Evolutionary conservation across 2,329 filamentous ascomycete species (phyloP).

Genomic region (Curvularia spicifera): DNA sequence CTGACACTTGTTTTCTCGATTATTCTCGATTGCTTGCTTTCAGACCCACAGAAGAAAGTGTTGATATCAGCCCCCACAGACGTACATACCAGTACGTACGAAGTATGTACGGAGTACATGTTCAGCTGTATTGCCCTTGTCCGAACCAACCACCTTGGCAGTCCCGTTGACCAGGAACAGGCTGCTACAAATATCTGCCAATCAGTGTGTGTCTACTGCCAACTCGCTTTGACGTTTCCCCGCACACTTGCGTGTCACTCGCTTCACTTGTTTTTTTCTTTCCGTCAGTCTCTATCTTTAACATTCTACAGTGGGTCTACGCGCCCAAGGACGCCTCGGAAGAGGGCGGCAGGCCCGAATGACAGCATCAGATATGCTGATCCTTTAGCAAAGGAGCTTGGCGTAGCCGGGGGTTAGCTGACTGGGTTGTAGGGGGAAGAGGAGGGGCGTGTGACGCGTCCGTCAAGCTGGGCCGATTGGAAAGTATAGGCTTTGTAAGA

Average conservation of each 20-base stretch:
- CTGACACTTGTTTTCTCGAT: background rate
- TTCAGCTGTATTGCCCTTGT: background rate
- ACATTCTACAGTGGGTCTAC: background rate
- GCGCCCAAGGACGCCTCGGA: conserved; percentile 7
- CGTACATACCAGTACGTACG: no score
- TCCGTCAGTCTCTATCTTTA: background rate
- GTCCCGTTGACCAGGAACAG: conserved; percentile 11
- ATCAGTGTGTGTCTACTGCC: conserved; percentile 3
- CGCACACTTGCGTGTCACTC: conserved; percentile 16
- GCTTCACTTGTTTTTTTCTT: conserved; percentile 12
- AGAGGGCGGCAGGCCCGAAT: conserved; percentile 7
- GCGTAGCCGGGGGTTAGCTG: background rate
- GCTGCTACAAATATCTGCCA: conserved; percentile 5
- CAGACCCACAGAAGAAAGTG: background rate
- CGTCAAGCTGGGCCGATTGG: conserved; percentile 11
- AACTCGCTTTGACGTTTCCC: conserved; percentile 11
- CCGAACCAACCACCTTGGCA: background rate
- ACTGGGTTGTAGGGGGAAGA: background rate
- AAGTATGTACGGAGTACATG: background rate
- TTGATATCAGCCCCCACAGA: background rate
- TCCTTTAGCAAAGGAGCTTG: conserved; percentile 1
- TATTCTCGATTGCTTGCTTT: background rate
- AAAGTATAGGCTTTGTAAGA: conserved; percentile 5
- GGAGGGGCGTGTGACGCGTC: conserved; percentile 12
- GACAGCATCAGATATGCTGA: conserved; percentile 7